Percentiles rank a stretch among this genome's conserved stretches.
Conservation (phyloP, 140 eudicot species). For the Cichorium intybus region DNA sequence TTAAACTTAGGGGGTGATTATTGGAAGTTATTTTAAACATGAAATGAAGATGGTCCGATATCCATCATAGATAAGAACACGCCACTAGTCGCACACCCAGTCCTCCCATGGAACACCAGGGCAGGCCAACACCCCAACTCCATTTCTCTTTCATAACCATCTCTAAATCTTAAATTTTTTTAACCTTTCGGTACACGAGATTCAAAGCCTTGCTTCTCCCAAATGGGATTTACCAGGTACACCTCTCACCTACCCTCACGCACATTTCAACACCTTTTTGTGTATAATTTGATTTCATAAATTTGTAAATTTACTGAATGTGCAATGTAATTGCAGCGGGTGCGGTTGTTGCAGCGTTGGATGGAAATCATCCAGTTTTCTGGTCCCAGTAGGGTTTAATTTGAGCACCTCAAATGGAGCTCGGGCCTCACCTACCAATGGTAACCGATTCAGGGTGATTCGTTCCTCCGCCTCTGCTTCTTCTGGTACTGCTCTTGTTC, state of each 20-base stretch:
- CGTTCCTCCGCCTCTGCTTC: slow-evolving; percentile 32
- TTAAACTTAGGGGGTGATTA: background rate
- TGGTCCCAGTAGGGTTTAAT: slow-evolving; percentile 19
- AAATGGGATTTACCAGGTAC: slow-evolving; percentile 44
- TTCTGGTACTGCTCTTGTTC: slow-evolving; percentile 25
- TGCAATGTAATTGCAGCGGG: slow-evolving; percentile 29
- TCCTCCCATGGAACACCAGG: background rate
- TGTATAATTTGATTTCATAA: background rate
- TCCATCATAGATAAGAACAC: slow-evolving; percentile 11
- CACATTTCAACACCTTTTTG: background rate
- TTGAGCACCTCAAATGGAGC: slow-evolving; percentile 15
- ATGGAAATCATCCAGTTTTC: slow-evolving; percentile 51
- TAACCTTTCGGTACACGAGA: background rate
- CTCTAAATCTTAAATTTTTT: background rate
- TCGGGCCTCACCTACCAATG: slow-evolving; percentile 10
- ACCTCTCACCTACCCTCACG: background rate
- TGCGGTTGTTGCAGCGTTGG: slow-evolving; percentile 44
- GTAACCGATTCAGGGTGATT: slow-evolving; percentile 10
- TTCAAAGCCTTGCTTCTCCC: slow-evolving; percentile 1
- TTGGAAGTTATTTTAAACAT: background rate
- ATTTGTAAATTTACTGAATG: background rate
- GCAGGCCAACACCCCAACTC: background rate
- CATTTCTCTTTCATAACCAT: background rate
- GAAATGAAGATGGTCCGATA: background rate
- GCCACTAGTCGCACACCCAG: background rate